phyloP scores from a whole-genome alignment of 495 filamentous ascomycete genomes.

The Trichoderma parareesei region DNA sequence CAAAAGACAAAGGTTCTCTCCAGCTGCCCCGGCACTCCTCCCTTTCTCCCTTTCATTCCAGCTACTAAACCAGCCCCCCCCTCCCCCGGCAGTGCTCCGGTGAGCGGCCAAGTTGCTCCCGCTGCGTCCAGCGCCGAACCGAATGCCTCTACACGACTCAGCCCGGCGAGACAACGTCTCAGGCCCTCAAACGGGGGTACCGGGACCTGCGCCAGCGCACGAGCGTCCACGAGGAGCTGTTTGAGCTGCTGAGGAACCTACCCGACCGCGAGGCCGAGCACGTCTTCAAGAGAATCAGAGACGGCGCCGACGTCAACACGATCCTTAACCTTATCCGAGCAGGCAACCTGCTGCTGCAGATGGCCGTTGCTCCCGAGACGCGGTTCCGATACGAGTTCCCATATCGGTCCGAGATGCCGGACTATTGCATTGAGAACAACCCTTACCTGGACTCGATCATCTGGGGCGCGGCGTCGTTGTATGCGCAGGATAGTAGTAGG shows the following conservation, averaged over 20 bases:
- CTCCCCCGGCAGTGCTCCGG: background rate
- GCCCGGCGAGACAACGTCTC: background rate
- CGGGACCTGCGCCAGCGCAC: background rate
- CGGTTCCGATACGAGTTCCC: background rate
- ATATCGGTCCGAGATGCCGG: background rate
- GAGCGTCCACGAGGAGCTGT: background rate
- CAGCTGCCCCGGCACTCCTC: too few relatives aligned
- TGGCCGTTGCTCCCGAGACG: background rate
- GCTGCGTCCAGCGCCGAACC: background rate
- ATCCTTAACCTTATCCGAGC: background rate
- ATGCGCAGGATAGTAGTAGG: conserved; percentile 17
- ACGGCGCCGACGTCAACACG: background rate
- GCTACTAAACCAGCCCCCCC: background rate
- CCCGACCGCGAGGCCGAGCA: background rate
- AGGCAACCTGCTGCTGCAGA: background rate
- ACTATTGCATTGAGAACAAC: conserved; percentile 13
- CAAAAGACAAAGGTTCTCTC: background rate
- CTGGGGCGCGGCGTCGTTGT: conserved; percentile 20
- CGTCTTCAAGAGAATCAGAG: background rate
- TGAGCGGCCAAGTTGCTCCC: background rate
- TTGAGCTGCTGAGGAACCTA: background rate
- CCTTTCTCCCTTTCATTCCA: too few relatives aligned
- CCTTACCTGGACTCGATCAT: conserved; percentile 23
- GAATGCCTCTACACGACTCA: background rate
- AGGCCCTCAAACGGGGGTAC: background rate